Base-by-base conservation (phyloP, 352 stramenopile species). In the Peronospora destructor region DNA sequence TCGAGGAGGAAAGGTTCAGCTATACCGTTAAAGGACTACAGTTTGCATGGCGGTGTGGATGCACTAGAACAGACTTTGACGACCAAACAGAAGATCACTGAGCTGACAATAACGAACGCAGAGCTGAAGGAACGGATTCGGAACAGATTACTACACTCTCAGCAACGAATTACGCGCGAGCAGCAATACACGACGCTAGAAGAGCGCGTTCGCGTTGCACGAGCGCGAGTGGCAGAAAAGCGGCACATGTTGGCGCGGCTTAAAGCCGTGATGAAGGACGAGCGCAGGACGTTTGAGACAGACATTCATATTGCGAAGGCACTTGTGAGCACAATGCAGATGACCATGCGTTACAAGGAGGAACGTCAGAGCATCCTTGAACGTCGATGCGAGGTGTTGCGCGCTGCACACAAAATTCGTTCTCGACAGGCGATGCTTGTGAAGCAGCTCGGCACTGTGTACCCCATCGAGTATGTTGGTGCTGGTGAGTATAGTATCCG, bases 391-490 rank as follows among this genome's bases (percentile, higher is more conserved):
- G 81, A 90, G 39, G 78, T 92, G 6, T 42, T 93, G 33, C 79
- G 77, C 1, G 74, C 79, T 1, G 82, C 82, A 13, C 80, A 91
- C 56, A 90, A 87, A 64, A 90, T 93, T 44, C 79, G 82, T 2
- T 85, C 77, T 25, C 64, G 77, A 16, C 82, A 93, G 44, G 82
- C 82, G 3, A 83, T 84, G 61, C 71, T 91, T 2, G 77, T 93
- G 0, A 81, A 82, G 38, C 73, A 89, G 50, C 66, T 93, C 4
- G 62, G 71, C 30, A 70, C 65, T 12, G 78, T 93, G 36, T 93
- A 93, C 53, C 82, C 79, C 14, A 93, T 93, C 50, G 76, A 90
- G 48, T 90, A 89, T 56, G 72, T 87, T 33, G 82, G 74, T 12
- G 72, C 70, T 12, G 82, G 82, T 14, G 82, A 93, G 49, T 87